Base-by-base conservation (phyloP, 2,329 filamentous ascomycete genomes). In the Magnaporthiopsis rhizophila region DNA sequence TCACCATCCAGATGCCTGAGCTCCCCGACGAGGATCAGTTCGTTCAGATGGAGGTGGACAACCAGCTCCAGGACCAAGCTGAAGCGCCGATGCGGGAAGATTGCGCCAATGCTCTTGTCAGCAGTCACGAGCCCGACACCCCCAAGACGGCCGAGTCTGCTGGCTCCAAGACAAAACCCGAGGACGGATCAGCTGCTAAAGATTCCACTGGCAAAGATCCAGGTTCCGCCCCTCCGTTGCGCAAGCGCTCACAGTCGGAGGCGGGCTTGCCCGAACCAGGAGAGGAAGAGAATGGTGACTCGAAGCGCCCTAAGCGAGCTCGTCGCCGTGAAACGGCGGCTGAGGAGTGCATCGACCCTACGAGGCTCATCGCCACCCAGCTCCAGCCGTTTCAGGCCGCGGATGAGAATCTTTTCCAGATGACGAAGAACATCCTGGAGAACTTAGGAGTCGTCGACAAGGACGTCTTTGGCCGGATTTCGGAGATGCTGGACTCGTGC, bases 251-350 rank as follows among this genome's bases (percentile, higher is more conserved):
- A 2, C 86, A 88, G 66, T 89, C 86, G 13, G 75, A 76, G 36
- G 86, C 86, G 5, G 86, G 86, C 3, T 73, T 89, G 21, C 78
- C 78, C 0, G 86, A 88, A 3, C 78, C 74, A 0, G 77, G 71
- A 0, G 84, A 86, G 9, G 86, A 88, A 62, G 86, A 88, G 45
- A 80, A 78, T 30, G 77, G 76, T 2, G 79, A 83, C 13, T 82
- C 84, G 63, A 89, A 88, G 70, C 79, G 86, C 65, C 89, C 86
- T 73, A 90, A 89, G 70, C 79, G 87, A 62, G 86, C 86, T 36
- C 81, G 87, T 59, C 82, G 85, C 24, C 80, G 87, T 64, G 86
- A 88, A 58, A 83, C 80, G 3, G 78, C 76, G 12, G 76, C 73
- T 4, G 85, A 84, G 50, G 85, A 86, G 61, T 73, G 75, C 0